phyloP scores from a whole-genome alignment of 1,284 basidiomycete genomes.

The Inonotus hispidus region DNA sequence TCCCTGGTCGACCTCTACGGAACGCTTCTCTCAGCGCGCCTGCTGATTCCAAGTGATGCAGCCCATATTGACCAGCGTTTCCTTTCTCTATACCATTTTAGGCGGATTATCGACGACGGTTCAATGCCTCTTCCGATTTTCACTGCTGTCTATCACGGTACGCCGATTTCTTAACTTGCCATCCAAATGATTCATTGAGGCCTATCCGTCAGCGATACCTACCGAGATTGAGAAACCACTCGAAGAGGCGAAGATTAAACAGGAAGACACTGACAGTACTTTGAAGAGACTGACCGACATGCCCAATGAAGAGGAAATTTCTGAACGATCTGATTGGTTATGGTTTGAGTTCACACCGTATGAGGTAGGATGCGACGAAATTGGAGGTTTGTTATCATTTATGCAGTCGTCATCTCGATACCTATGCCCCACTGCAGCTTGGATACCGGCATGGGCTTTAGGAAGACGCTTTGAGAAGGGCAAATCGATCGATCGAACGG shows the following conservation, averaged over 20 bases:
- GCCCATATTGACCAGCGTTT: slow-evolving; percentile 28
- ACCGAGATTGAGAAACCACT: slow-evolving; percentile 24
- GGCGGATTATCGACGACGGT: slow-evolving; percentile 30
- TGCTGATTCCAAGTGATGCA: slow-evolving; percentile 31
- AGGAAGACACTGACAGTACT: slow-evolving; percentile 23
- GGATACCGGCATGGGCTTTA: slow-evolving; percentile 38
- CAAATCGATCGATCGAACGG: slow-evolving; percentile 29
- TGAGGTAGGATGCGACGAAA: slow-evolving; percentile 37
- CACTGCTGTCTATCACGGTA: slow-evolving; percentile 34
- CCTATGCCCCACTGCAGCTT: slow-evolving; percentile 25
- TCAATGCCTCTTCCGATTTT: slow-evolving; percentile 36
- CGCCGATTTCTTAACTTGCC: not conserved
- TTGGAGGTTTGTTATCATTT: slow-evolving; percentile 28
- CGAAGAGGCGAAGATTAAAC: slow-evolving; percentile 22
- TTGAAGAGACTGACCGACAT: slow-evolving; percentile 17
- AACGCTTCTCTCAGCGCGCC: slow-evolving; percentile 34
- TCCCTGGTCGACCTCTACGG: slow-evolving; percentile 37
- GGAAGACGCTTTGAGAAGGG: slow-evolving; percentile 34
- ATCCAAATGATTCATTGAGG: not conserved
- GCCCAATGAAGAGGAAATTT: slow-evolving; percentile 23
- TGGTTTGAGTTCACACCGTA: slow-evolving; percentile 40
- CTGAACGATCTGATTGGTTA: slow-evolving; percentile 27
- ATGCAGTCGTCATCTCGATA: not conserved
- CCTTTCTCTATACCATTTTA: slow-evolving; percentile 34
- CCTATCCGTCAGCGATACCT: slow-evolving; percentile 26